phyloP scores from a whole-genome alignment of 192 early-diverging fungal species.

The Coemansia sp. region DNA sequence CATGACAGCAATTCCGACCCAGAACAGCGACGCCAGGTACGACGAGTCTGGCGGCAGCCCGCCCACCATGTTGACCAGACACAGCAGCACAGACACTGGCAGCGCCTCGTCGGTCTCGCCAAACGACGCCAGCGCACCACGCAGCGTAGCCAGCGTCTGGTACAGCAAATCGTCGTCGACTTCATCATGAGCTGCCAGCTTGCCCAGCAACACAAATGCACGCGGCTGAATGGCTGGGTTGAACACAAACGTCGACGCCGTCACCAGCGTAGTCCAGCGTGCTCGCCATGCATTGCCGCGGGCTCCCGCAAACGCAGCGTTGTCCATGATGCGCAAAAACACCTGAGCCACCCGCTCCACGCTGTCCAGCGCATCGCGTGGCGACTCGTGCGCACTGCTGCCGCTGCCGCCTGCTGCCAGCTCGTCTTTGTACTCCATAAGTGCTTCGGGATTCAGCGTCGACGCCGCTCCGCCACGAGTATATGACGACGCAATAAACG shows the following conservation, averaged over 20 bases:
- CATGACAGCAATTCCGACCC: conserved; percentile 84
- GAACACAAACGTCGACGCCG: conserved; percentile 90
- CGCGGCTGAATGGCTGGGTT: conserved; percentile 93
- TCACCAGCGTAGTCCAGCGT: conserved; percentile 89
- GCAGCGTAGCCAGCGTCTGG: conserved; percentile 85
- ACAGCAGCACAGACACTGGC: conserved; percentile 85
- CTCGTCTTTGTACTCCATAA: conserved; percentile 55
- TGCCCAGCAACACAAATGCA: conserved; percentile 88
- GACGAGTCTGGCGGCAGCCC: conserved; percentile 79
- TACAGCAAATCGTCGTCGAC: conserved; percentile 93
- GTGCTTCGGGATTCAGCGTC: conserved; percentile 52
- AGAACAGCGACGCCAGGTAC: conserved; percentile 85
- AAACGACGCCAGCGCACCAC: conserved; percentile 81
- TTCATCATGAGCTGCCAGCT: conserved; percentile 77
- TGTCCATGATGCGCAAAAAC: conserved; percentile 59
- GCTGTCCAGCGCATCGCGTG: conserved; percentile 48
- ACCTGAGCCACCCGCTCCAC: conserved; percentile 62
- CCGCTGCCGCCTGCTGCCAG: conserved; percentile 14
- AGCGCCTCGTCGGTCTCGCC: conserved; percentile 78
- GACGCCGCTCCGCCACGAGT: conserved; percentile 54
- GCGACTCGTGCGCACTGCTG: conserved; percentile 27
- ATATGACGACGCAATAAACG: conserved; percentile 55
- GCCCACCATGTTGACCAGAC: conserved; percentile 85
- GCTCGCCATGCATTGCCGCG: conserved; percentile 82
- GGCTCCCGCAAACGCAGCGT: conserved; percentile 56